Conservation (phyloP, 2,329 filamentous ascomycete species). For the Graphiopsis chlorocephala region DNA sequence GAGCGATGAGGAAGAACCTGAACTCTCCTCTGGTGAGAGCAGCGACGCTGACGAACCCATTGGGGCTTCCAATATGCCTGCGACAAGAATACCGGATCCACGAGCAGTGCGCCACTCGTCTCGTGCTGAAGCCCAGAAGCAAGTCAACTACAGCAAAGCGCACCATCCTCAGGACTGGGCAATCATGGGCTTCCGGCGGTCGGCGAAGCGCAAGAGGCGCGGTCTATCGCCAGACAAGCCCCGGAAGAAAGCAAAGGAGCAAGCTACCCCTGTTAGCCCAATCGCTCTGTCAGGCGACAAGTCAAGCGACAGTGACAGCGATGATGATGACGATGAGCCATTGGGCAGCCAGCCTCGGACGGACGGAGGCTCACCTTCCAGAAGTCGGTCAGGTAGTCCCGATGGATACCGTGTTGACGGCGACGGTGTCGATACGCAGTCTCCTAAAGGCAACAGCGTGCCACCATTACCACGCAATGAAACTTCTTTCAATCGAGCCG, state of each 20-base stretch:
- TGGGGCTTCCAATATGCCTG: neutral
- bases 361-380: neutral
- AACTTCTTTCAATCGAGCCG: neutral
- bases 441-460: neutral
- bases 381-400: neutral
- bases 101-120: conserved; percentile 25
- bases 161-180: conserved; percentile 28
- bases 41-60: neutral
- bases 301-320: neutral
- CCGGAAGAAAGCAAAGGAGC: neutral
- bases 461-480: neutral
- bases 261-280: neutral
- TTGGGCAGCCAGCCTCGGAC: neutral
- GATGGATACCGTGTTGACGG: neutral
- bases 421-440: neutral
- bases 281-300: neutral
- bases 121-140: conserved; percentile 23
- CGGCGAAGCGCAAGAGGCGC: conserved; percentile 14
- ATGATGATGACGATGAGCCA: neutral
- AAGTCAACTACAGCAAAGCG: conserved; percentile 24
- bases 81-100: conserved; percentile 20
- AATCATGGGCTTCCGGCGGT: conserved; percentile 22
- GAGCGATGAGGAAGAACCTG: conserved; percentile 11
- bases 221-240: neutral
- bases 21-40: conserved; percentile 7